Evolutionary conservation across 345 rosid genomes (phyloP), one percentile per base, ranked within the genome.

Genomic region (Rhizophora mangle): DNA sequence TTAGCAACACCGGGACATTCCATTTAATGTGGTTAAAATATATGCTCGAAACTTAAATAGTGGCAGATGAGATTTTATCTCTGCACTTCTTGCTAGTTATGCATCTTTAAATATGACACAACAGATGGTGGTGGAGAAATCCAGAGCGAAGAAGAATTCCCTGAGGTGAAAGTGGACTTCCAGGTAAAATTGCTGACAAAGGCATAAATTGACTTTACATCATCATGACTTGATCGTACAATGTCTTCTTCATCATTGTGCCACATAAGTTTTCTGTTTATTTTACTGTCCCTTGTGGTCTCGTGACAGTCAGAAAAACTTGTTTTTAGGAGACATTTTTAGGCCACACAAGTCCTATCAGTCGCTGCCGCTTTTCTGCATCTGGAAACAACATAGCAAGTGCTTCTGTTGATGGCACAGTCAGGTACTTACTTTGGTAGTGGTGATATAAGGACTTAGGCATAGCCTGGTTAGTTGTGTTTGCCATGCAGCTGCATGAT

Each of bases 361-460:
- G 87, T 46, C 68, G 89, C 27, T 88, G 89, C 74, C 85, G 88
- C 52, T 86, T 86, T 85, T 88, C 93, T 77, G 89, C 89, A 56
- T 84, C 93, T 68, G 93, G 93, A 62, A 80, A 82, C 83, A 86
- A 88, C 68, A 86, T 88, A 71, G 90, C 90, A 64, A 88, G 90
- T 76, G 93, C 93, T 68, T 88, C 93, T 56, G 79, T 72, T 64
- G 90, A 86, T 79, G 93, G 93, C 68, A 88, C 93, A 34, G 90
- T 88, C 82, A 88, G 93, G 93, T 88, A 80, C 37, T 47, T 72
- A 22, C 6, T 60, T 16, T 49, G 62, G 24, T 62, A 36, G 60
- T 54, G 55, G 46, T 67, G 52, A 69, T 62, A 63, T 47, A 47
- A 76, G 68, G 36, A 61, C 21, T n/a, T 4, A 32, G 64, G 43